These are phyloP conservation scores for Collybiopsis luxurians DNA, from an alignment of 768 basidiomycete genomes.

Conservation along the genomic window DNA sequence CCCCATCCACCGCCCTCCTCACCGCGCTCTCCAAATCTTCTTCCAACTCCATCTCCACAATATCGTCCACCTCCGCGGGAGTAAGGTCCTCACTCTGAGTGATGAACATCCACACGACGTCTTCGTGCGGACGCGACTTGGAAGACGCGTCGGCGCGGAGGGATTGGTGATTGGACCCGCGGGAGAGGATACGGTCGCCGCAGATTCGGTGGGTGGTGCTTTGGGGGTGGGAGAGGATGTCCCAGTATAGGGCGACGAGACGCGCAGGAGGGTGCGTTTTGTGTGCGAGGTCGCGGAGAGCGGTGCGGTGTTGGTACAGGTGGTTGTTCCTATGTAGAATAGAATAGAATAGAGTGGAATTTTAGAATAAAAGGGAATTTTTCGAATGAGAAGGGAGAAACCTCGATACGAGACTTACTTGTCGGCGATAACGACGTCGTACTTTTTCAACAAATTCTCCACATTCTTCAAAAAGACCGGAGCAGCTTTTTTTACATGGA, in stretches of 20 bases:
- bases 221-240: slow-evolving; percentile 47
- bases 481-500: slow-evolving; percentile 71
- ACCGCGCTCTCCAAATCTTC: slow-evolving; percentile 56
- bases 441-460: slow-evolving; percentile 47
- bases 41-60: slow-evolving; percentile 63
- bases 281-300: slow-evolving; percentile 55
- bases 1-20: slow-evolving; percentile 52
- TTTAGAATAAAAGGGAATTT: too few species aligned
- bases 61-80: slow-evolving; percentile 59
- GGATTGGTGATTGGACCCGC: slow-evolving; percentile 86
- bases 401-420: too few species aligned
- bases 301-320: slow-evolving; percentile 69
- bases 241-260: slow-evolving; percentile 82
- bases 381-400: too few species aligned
- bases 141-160: slow-evolving; percentile 55
- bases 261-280: slow-evolving; percentile 53
- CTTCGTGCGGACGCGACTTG: slow-evolving; percentile 59
- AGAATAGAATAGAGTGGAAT: not conserved
- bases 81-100: slow-evolving; percentile 57
- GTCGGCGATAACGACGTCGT: slow-evolving; percentile 89
- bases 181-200: slow-evolving; percentile 63
- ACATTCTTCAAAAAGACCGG: slow-evolving; percentile 75
- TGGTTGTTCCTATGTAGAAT: slow-evolving; percentile 82
- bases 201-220: slow-evolving; percentile 73
- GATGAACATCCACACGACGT: slow-evolving; percentile 82